Evolutionary conservation across 1,284 basidiomycete genomes (phyloP).

Genomic region (Mycena sp.): DNA sequence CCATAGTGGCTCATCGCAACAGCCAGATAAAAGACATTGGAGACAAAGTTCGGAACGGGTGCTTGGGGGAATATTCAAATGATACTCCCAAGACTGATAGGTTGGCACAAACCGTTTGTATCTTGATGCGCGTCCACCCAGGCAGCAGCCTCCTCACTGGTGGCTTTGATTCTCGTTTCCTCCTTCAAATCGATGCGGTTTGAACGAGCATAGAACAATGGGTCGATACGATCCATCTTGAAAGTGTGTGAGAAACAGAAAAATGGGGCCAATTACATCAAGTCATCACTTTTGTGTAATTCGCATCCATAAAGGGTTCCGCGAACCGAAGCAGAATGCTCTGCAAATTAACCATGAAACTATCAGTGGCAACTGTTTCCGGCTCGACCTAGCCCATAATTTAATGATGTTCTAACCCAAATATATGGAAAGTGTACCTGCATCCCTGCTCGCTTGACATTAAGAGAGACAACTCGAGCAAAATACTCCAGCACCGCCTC

Average conservation of each 20-base stretch:
- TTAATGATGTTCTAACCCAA: not conserved
- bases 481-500: conserved; percentile 92
- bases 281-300: conserved; percentile 85
- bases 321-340: conserved; percentile 86
- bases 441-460: conserved; percentile 90
- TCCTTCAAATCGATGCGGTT: conserved; percentile 81
- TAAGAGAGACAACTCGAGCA: conserved; percentile 78
- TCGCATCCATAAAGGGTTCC: conserved; percentile 97
- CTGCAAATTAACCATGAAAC: conserved; percentile 94
- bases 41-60: conserved; percentile 88
- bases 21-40: conserved; percentile 92
- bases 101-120: conserved; percentile 49
- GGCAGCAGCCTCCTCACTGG: conserved; percentile 81
- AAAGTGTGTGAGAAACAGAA: conserved; percentile 12
- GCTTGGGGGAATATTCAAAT: conserved; percentile 44
- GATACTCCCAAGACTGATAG: not conserved
- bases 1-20: conserved; percentile 90
- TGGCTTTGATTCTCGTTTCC: conserved; percentile 92
- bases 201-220: conserved; percentile 81
- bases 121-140: conserved; percentile 69
- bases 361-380: conserved; percentile 88
- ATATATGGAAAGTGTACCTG: conserved; percentile 57
- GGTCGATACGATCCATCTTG: conserved; percentile 93
- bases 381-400: conserved; percentile 72
- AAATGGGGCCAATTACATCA: not conserved